Percentiles rank a stretch among this genome's conserved stretches.
phyloP scores from a whole-genome alignment of 495 filamentous ascomycete genomes.

The Ascodesmis nigricans region DNA sequence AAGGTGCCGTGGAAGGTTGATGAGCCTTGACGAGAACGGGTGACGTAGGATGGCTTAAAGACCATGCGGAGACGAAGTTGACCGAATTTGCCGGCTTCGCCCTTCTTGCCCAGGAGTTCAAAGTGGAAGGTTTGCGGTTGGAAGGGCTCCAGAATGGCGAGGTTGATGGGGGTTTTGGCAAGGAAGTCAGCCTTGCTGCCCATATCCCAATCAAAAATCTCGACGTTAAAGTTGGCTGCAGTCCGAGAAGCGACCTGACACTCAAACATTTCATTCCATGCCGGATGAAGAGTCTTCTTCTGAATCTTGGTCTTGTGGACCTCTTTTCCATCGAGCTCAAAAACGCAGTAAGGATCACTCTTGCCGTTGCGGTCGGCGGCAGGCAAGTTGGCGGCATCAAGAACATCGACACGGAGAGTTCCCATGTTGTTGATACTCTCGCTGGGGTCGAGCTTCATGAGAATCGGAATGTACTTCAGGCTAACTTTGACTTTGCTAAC shows the following conservation, averaged over 20 bases:
- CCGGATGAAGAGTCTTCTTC: slow-evolving; percentile 87
- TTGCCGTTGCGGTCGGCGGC: slow-evolving; percentile 86
- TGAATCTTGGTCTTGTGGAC: slow-evolving; percentile 82
- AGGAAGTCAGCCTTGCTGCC: slow-evolving; percentile 71
- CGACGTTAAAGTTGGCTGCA: slow-evolving; percentile 61
- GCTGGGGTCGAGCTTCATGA: slow-evolving; percentile 79
- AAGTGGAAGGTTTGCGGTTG: slow-evolving; percentile 45
- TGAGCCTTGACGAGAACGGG: slow-evolving; percentile 67
- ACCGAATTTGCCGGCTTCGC: slow-evolving; percentile 75
- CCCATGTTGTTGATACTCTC: slow-evolving; percentile 99
- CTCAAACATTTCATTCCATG: slow-evolving; percentile 94
- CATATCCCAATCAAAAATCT: slow-evolving; percentile 89
- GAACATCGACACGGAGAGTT: slow-evolving; percentile 67
- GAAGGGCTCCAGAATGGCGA: slow-evolving; percentile 70
- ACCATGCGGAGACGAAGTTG: slow-evolving; percentile 58
- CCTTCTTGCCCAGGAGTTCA: slow-evolving; percentile 72
- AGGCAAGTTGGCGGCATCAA: slow-evolving; percentile 71
- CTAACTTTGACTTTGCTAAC: slow-evolving; percentile 67
- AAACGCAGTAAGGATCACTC: slow-evolving; percentile 93
- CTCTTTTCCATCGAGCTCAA: slow-evolving; percentile 63
- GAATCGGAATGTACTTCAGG: slow-evolving; percentile 78
- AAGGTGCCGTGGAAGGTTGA: slow-evolving; percentile 89
- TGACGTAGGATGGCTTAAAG: slow-evolving; percentile 89
- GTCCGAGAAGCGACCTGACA: slow-evolving; percentile 58
- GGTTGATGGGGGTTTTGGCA: slow-evolving; percentile 52